Conservation (phyloP, 768 basidiomycete genomes). For the Boletus tomentosulus region DNA sequence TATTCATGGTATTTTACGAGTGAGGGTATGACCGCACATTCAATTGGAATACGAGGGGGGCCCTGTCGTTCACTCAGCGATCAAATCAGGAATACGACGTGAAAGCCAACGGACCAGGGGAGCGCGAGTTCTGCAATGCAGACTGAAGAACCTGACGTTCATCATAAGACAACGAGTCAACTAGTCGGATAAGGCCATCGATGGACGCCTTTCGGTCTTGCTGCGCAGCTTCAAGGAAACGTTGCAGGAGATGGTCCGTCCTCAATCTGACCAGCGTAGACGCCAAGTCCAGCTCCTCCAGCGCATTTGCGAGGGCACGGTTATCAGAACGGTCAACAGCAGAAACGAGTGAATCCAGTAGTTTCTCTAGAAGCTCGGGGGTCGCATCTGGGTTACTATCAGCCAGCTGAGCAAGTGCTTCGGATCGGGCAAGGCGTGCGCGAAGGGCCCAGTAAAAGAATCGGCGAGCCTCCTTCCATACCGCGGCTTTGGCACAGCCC, state of each 20-base stretch:
- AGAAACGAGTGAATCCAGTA: slow-evolving; percentile 60
- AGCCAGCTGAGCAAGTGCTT: slow-evolving; percentile 57
- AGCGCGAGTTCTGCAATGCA: slow-evolving; percentile 57
- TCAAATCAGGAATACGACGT: not conserved
- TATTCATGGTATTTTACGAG: slow-evolving; percentile 6
- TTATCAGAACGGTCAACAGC: slow-evolving; percentile 51
- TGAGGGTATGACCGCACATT: slow-evolving; percentile 1
- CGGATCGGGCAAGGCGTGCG: slow-evolving; percentile 69
- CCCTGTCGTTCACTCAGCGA: slow-evolving; percentile 23
- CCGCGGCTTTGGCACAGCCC: slow-evolving; percentile 81
- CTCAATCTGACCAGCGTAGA: slow-evolving; percentile 60
- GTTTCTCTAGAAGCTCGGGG: slow-evolving; percentile 58
- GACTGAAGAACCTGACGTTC: slow-evolving; percentile 60
- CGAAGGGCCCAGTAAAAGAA: slow-evolving; percentile 94
- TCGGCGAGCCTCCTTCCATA: slow-evolving; percentile 87
- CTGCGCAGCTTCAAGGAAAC: slow-evolving; percentile 62
- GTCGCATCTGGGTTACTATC: slow-evolving; percentile 70
- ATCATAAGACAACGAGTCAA: slow-evolving; percentile 69
- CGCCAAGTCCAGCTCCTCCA: slow-evolving; percentile 70
- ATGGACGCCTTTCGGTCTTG: slow-evolving; percentile 76
- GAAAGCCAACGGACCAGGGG: slow-evolving; percentile 47
- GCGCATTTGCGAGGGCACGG: slow-evolving; percentile 53
- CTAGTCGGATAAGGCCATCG: slow-evolving; percentile 66
- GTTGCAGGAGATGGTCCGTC: slow-evolving; percentile 63
- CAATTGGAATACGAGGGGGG: slow-evolving; percentile 40